Percentiles rank a stretch among this genome's conserved stretches.
These are phyloP conservation scores for Arthroderma sp. DNA, from an alignment of 2,329 filamentous ascomycete species.

Conservation along the genomic window DNA sequence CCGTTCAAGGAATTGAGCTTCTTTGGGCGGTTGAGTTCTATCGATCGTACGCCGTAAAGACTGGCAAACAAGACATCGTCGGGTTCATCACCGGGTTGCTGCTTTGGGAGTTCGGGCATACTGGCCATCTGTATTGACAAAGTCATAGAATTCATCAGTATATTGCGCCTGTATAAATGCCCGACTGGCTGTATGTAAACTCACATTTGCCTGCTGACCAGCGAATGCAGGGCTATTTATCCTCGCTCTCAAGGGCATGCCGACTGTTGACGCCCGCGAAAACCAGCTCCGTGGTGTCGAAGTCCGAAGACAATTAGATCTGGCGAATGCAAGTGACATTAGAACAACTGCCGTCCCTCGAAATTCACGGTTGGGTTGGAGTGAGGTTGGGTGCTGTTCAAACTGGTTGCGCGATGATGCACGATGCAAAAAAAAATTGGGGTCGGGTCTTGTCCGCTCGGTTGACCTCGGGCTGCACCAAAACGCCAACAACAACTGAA, in stretches of 20 bases:
- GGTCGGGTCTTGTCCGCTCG: slow-evolving; percentile 12
- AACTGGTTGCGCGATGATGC: background rate
- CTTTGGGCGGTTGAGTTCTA: slow-evolving; percentile 84
- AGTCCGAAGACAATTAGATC: slow-evolving; percentile 25
- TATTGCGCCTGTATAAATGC: background rate
- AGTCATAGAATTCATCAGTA: slow-evolving; percentile 4
- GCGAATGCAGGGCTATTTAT: slow-evolving; percentile 48
- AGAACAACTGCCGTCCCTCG: background rate
- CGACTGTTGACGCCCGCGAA: slow-evolving; percentile 30
- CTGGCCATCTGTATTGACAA: slow-evolving; percentile 30
- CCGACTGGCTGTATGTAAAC: slow-evolving; percentile 9
- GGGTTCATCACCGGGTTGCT: slow-evolving; percentile 55
- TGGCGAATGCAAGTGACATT: slow-evolving; percentile 30
- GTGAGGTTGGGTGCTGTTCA: background rate
- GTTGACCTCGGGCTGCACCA: slow-evolving; percentile 17
- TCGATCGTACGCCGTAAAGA: slow-evolving; percentile 75
- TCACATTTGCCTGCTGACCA: slow-evolving; percentile 39
- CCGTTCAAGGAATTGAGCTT: slow-evolving; percentile 87
- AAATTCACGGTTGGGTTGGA: background rate
- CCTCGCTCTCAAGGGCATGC: slow-evolving; percentile 73
- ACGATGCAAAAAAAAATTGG: background rate
- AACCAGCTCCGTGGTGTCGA: slow-evolving; percentile 34
- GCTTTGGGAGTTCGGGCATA: slow-evolving; percentile 30
- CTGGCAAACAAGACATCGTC: slow-evolving; percentile 90
- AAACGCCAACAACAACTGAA: background rate